A percentile compares a stretch with the other conserved stretches of the same genome.
phyloP scores from a whole-genome alignment of 1,284 basidiomycete genomes.

The Ustilago nuda region DNA sequence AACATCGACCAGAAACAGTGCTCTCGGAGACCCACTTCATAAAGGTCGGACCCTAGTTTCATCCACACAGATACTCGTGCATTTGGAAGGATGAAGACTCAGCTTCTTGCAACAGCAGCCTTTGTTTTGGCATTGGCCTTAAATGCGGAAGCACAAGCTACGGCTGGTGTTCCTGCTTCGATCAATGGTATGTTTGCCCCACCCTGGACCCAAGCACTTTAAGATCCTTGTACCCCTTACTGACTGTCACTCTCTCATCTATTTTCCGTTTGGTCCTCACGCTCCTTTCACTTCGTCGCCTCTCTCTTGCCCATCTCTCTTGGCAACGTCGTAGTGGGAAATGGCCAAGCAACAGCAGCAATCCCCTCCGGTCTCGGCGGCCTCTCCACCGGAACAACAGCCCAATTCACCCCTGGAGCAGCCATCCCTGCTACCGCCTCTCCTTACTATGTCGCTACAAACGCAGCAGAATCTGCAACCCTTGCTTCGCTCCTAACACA shows the following conservation, averaged over 20 bases:
- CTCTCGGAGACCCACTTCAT: neutral
- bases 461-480: slow-evolving; percentile 28
- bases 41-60: neutral
- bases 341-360: slow-evolving; percentile 30
- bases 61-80: too few relatives aligned
- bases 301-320: neutral
- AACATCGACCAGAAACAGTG: too few relatives aligned
- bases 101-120: neutral
- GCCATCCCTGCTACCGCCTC: slow-evolving; percentile 8
- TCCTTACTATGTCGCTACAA: slow-evolving; percentile 41
- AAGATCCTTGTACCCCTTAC: too few relatives aligned
- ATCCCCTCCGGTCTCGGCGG: slow-evolving; percentile 37
- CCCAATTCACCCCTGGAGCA: slow-evolving; percentile 33
- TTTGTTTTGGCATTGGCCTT: slow-evolving; percentile 4
- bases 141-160: slow-evolving; percentile 13
- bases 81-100: slow-evolving; percentile 17
- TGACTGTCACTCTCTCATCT: neutral
- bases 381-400: slow-evolving; percentile 21
- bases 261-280: neutral
- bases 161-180: slow-evolving; percentile 35
- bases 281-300: neutral
- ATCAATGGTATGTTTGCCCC: slow-evolving; percentile 34
- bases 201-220: neutral
- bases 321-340: slow-evolving; percentile 21
- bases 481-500: slow-evolving; percentile 39